A percentile compares a stretch with the other conserved stretches of the same genome.
Conservation (phyloP, 1,284 basidiomycete genomes). For the Boletellus deceptivus region DNA sequence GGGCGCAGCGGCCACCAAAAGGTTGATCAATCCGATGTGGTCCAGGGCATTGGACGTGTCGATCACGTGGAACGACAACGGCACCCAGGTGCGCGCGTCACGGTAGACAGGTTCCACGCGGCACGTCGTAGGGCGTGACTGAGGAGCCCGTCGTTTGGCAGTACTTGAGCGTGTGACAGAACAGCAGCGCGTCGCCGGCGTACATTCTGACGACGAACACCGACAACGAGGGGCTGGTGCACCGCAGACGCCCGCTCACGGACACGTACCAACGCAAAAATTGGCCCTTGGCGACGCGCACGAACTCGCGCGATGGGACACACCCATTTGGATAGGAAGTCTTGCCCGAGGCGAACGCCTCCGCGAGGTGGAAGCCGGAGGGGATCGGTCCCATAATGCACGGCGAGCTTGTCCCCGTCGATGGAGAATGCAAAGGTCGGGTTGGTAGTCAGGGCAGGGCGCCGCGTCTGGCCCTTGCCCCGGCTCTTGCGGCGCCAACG, state of each 20-base stretch:
- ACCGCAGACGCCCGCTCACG: slow-evolving; percentile 12
- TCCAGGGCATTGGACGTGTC: slow-evolving; percentile 54
- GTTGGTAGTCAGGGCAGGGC: slow-evolving; percentile 35
- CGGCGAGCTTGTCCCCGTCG: slow-evolving; percentile 41
- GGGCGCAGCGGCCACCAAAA: slow-evolving; percentile 40
- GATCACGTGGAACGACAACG: slow-evolving; percentile 47
- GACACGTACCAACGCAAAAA: slow-evolving; percentile 27
- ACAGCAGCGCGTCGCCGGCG: slow-evolving; percentile 33
- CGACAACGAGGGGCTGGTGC: slow-evolving; percentile 6
- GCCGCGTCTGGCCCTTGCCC: slow-evolving; percentile 14
- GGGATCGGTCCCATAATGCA: slow-evolving; percentile 50
- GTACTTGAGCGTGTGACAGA: slow-evolving; percentile 30
- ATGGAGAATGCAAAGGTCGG: slow-evolving; percentile 48
- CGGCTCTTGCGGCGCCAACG: slow-evolving; percentile 23
- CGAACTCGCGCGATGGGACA: slow-evolving; percentile 9
- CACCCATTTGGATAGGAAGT: background rate
- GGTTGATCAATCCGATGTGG: slow-evolving; percentile 47
- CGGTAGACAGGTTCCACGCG: slow-evolving; percentile 34
- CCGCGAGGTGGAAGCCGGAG: slow-evolving; percentile 45
- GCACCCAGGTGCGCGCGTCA: slow-evolving; percentile 31
- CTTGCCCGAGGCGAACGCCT: slow-evolving; percentile 29
- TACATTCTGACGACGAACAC: slow-evolving; percentile 31
- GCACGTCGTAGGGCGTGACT: slow-evolving; percentile 19
- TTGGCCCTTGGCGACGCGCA: slow-evolving; percentile 18
- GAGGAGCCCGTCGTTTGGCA: slow-evolving; percentile 6